Base-by-base conservation (phyloP, 2,329 filamentous ascomycete genomes). In the Fragosphaeria purpurea region DNA sequence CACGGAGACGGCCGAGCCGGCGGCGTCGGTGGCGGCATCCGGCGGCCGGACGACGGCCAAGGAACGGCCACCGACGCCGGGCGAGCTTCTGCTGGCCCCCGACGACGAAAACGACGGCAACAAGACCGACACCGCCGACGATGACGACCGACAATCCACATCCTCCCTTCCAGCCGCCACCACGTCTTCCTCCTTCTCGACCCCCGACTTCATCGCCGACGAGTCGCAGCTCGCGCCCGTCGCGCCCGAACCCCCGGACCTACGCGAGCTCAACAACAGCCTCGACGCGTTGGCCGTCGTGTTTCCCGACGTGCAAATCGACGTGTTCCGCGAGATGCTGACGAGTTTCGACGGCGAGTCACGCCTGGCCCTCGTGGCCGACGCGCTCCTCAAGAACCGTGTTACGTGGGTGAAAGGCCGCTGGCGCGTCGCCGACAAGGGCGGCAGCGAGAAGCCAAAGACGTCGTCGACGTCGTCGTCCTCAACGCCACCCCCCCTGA, bases 301-400 rank as follows among this genome's bases (percentile, higher is more conserved):
- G 7, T 93, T 93, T 57, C 87, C 87, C 33, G 80, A 90, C 65
- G 73, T 90, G n/a, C 84, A 88, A 65, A 74, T 86, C 53, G 85
- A 90, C 58, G 86, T 90, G 13, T 88, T 93, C 62, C 79, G 86
- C 43, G 86, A 91, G 69, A 86, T 93, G 77, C 78, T 93, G 46
- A 69, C 75, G 40, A 85, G 74, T 60, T 85, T 90, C 62, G 83
- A 84, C 59, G 80, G 83, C 59, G 85, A 90, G 65, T 91, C 86
- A 55, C 74, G 86, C 56, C 68, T 91, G 31, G 83, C 86, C 42
- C 75, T 93, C 46, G 83, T 90, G 33, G 86, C 86, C 10, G 86
- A 93, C 62, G 77, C 82, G 46, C 70, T 93, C 52, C 72, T 93
- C 52, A 88, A 86, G 68, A 82, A 84, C 60, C 79, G 80, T 38